These are phyloP conservation scores for Globisporangium paroecandrum DNA, from an alignment of 352 stramenopile genomes.

Conservation along the genomic window DNA sequence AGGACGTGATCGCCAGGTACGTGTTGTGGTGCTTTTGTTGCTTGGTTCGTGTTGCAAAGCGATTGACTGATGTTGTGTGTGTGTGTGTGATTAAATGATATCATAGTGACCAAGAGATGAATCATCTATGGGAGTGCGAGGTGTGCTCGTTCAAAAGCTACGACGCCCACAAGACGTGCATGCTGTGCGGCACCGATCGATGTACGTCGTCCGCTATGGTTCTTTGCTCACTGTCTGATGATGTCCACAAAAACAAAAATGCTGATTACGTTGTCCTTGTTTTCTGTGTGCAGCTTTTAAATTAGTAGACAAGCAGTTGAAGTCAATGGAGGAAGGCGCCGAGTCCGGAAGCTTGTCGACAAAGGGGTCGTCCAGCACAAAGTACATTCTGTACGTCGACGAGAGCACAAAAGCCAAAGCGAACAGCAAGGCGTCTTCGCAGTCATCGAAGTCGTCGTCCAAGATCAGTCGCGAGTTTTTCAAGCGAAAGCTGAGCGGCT, in stretches of 20 bases:
- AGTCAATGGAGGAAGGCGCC: conserved; percentile 28
- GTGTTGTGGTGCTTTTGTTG: background rate
- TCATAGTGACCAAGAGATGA: conserved; percentile 77
- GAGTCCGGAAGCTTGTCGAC: conserved; percentile 34
- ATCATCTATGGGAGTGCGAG: conserved; percentile 86
- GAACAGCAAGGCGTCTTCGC: conserved; percentile 18
- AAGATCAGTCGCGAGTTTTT: conserved; percentile 64
- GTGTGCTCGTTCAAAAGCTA: conserved; percentile 93
- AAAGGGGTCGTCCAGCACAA: conserved; percentile 37
- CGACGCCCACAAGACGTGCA: conserved; percentile 81
- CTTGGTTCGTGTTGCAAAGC: background rate
- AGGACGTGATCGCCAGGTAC: conserved; percentile 81
- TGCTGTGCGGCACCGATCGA: conserved; percentile 85
- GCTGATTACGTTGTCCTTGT: background rate
- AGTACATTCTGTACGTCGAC: conserved; percentile 73
- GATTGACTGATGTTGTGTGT: background rate
- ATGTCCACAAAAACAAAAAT: background rate
- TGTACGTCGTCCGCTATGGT: conserved; percentile 27
- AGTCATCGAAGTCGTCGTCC: conserved; percentile 25
- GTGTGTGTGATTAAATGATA: background rate
- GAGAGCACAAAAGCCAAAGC: conserved; percentile 47
- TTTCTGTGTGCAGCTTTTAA: conserved; percentile 39
- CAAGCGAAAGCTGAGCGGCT: conserved; percentile 73
- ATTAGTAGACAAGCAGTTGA: conserved; percentile 50
- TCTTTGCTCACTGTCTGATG: background rate